phyloP scores from a whole-genome alignment of 495 filamentous ascomycete genomes.

The Baudoinia panamericana region DNA sequence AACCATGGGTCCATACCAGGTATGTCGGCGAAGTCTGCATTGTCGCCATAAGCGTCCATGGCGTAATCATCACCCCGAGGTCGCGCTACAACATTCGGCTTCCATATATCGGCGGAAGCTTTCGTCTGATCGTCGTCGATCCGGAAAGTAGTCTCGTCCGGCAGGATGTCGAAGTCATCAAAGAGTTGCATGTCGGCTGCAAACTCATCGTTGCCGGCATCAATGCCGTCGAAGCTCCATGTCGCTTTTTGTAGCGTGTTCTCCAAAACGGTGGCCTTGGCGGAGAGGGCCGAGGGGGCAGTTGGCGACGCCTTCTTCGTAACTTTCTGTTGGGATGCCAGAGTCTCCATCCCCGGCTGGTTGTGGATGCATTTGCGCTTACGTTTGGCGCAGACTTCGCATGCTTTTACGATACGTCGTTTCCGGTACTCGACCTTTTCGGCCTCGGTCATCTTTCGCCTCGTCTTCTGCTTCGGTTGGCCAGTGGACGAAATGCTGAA shows the following conservation, averaged over 20 bases:
- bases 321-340: constrained; percentile 10
- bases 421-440: constrained; percentile 20
- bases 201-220: not conserved
- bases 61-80: too few species aligned
- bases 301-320: not conserved
- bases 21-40: too few species aligned
- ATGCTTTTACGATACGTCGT: constrained; percentile 18
- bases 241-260: constrained; percentile 1
- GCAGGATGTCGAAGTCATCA: constrained; percentile 8
- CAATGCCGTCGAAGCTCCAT: not conserved
- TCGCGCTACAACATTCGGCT: not conserved
- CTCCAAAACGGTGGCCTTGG: not conserved
- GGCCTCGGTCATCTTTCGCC: constrained; percentile 20
- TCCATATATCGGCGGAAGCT: not conserved
- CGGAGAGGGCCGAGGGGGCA: not conserved
- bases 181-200: constrained; percentile 12
- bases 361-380: constrained; percentile 21
- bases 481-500: constrained; percentile 14
- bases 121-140: not conserved
- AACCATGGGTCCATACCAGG: too few species aligned
- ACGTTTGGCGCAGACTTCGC: constrained; percentile 14
- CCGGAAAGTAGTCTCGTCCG: not conserved
- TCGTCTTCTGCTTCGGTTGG: constrained; percentile 13
- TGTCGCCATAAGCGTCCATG: too few species aligned
- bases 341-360: constrained; percentile 15